Evolutionary conservation across 2,329 filamentous ascomycete genomes (phyloP).

Genomic region (Neoascochyta sp.): DNA sequence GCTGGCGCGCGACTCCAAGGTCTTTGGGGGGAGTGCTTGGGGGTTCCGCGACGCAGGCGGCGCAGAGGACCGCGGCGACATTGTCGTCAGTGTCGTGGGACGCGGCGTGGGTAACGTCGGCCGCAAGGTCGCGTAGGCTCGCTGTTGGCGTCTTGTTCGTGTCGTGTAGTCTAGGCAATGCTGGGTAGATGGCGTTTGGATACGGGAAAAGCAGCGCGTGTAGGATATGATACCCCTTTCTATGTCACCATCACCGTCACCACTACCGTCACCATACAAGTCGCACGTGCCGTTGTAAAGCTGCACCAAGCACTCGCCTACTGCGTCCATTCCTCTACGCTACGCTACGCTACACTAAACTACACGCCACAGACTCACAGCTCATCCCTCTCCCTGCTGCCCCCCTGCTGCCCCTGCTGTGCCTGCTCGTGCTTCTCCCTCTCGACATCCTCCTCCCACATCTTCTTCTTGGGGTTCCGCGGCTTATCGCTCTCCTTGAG

Average conservation of each 20-base stretch:
- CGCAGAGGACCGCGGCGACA: conserved; percentile 58
- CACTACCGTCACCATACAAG: too few relatives aligned
- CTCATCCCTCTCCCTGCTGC: conserved; percentile 9
- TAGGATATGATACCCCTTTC: too few relatives aligned
- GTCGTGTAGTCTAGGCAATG: too few relatives aligned
- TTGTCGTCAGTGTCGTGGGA: conserved; percentile 88
- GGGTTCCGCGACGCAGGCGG: conserved; percentile 61
- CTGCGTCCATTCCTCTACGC: too few relatives aligned
- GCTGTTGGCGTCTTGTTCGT: too few relatives aligned
- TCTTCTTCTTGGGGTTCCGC: conserved; percentile 59
- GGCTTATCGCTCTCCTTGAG: conserved; percentile 41
- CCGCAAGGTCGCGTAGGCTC: conserved; percentile 75
- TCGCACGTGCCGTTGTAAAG: too few relatives aligned
- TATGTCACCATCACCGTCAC: too few relatives aligned
- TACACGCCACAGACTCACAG: conserved; percentile 1
- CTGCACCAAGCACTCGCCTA: too few relatives aligned
- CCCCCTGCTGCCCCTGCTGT: conserved; percentile 7
- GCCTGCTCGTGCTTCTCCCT: conserved; percentile 26
- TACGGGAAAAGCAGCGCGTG: too few relatives aligned
- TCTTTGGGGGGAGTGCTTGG: conserved; percentile 90
- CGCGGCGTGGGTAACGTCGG: conserved; percentile 92
- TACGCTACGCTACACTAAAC: too few relatives aligned
- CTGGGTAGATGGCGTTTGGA: too few relatives aligned
- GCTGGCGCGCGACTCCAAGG: conserved; percentile 77
- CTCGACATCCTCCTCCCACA: conserved; percentile 53